Conservation (phyloP, 495 filamentous ascomycete genomes). For the Clohesyomyces aquaticus region DNA sequence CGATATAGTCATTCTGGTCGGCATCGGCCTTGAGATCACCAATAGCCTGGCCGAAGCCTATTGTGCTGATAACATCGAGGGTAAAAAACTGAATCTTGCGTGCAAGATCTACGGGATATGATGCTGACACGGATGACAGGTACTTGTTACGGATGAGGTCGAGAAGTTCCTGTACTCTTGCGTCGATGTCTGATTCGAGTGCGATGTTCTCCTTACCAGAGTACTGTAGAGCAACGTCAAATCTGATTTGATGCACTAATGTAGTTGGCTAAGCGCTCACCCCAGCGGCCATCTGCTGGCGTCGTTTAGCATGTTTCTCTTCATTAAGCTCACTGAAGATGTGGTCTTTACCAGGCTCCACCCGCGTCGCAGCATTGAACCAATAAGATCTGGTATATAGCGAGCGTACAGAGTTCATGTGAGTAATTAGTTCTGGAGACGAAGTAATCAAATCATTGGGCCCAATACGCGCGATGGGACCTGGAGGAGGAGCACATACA, state of each 20-base stretch:
- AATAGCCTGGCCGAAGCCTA: slow-evolving; percentile 51
- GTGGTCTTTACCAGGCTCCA: slow-evolving; percentile 41
- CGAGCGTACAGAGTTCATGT: slow-evolving; percentile 42
- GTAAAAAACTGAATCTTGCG: slow-evolving; percentile 50
- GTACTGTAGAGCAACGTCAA: slow-evolving; percentile 28
- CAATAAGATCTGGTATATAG: slow-evolving; percentile 37
- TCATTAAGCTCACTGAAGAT: slow-evolving; percentile 41
- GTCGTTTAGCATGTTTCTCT: slow-evolving; percentile 36
- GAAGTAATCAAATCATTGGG: slow-evolving; percentile 44
- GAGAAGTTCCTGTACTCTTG: slow-evolving; percentile 33
- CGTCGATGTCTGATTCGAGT: slow-evolving; percentile 40
- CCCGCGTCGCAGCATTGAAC: slow-evolving; percentile 40
- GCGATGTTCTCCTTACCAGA: slow-evolving; percentile 39
- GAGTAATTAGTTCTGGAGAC: slow-evolving; percentile 40
- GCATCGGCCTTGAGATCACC: slow-evolving; percentile 51
- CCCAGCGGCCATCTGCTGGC: slow-evolving; percentile 38
- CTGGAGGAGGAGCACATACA: slow-evolving; percentile 16
- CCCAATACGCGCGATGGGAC: slow-evolving; percentile 43
- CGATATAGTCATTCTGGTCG: slow-evolving; percentile 56
- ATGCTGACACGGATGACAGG: slow-evolving; percentile 19
- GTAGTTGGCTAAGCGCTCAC: slow-evolving; percentile 5
- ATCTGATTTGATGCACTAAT: not conserved
- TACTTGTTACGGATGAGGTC: slow-evolving; percentile 46
- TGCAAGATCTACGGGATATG: slow-evolving; percentile 50
- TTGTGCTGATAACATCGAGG: slow-evolving; percentile 52